Percentiles rank a stretch among this genome's conserved stretches.
These are phyloP conservation scores for Penicillium bialowiezense DNA, from an alignment of 495 filamentous ascomycete species.

Conservation along the genomic window DNA sequence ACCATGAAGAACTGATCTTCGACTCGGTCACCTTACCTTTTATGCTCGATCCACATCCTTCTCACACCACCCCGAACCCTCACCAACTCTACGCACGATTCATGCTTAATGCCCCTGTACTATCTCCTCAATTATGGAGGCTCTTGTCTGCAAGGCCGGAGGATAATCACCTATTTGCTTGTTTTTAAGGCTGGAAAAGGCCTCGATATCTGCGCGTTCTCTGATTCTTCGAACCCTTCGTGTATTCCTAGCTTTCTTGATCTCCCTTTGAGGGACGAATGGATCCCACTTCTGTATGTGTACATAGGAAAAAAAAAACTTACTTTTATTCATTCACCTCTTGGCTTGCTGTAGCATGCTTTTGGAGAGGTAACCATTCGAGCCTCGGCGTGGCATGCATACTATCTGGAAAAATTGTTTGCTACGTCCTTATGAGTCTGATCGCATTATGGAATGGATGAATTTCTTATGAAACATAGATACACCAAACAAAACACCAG, in stretches of 20 bases:
- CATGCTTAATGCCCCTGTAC: constrained; percentile 12
- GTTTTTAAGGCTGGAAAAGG: constrained; percentile 6
- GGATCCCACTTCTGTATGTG: constrained; percentile 20
- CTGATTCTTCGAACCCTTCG: constrained; percentile 13
- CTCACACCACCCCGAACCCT: not conserved
- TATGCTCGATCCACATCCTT: not conserved
- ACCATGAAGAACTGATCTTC: constrained; percentile 71
- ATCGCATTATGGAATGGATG: not conserved
- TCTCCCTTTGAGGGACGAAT: constrained; percentile 11
- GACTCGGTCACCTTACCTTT: not conserved
- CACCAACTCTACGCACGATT: not conserved
- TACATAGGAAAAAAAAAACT: constrained; percentile 24
- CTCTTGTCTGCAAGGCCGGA: constrained; percentile 9
- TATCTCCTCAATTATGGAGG: constrained; percentile 6
- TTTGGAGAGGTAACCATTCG: no score
- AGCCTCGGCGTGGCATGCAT: no score
- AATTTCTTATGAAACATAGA: not conserved
- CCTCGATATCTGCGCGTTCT: not conserved
- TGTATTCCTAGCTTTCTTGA: constrained; percentile 28
- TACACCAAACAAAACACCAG: constrained; percentile 4
- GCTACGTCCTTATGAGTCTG: no score
- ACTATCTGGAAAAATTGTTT: no score
- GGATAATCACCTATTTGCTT: constrained; percentile 1
- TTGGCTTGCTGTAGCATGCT: no score
- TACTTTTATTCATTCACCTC: not conserved